Percentiles rank a stretch among this genome's conserved stretches.
Evolutionary conservation across 805 yeast genomes (phyloP).

Genomic region (Kuraishia floccosa): DNA sequence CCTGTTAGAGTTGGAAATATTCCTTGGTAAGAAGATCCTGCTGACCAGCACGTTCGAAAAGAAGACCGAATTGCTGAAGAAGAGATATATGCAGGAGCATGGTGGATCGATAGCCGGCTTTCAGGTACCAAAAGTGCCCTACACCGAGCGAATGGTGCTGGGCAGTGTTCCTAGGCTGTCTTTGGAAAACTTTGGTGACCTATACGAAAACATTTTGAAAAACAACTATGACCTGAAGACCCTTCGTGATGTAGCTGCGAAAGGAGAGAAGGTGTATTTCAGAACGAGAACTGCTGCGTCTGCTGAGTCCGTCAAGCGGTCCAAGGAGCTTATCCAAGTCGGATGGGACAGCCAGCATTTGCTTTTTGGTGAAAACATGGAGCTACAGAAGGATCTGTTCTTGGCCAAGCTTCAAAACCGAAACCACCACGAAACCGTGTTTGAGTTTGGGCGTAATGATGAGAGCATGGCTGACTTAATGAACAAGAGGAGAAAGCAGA

Average conservation of each 20-base stretch:
- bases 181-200: constrained; percentile 64
- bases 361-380: constrained; percentile 65
- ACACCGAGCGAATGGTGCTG: constrained; percentile 65
- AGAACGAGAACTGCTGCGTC: constrained; percentile 85
- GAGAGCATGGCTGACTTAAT: constrained; percentile 70
- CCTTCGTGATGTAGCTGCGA: constrained; percentile 58
- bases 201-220: constrained; percentile 46
- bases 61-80: constrained; percentile 39
- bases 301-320: constrained; percentile 70
- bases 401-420: constrained; percentile 64
- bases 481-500: constrained; percentile 76
- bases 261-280: constrained; percentile 82
- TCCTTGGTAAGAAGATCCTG: constrained; percentile 73
- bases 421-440: constrained; percentile 77
- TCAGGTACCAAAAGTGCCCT: constrained; percentile 51
- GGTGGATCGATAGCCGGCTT: constrained; percentile 16
- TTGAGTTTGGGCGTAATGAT: constrained; percentile 71
- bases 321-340: constrained; percentile 60
- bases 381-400: constrained; percentile 61
- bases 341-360: constrained; percentile 91
- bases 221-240: constrained; percentile 59
- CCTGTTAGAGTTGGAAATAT: constrained; percentile 78
- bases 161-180: constrained; percentile 73
- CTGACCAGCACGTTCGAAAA: constrained; percentile 61
- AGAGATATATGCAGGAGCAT: constrained; percentile 27